Base-by-base conservation (phyloP, 352 stramenopile species). In the Phytophthora megakarya region DNA sequence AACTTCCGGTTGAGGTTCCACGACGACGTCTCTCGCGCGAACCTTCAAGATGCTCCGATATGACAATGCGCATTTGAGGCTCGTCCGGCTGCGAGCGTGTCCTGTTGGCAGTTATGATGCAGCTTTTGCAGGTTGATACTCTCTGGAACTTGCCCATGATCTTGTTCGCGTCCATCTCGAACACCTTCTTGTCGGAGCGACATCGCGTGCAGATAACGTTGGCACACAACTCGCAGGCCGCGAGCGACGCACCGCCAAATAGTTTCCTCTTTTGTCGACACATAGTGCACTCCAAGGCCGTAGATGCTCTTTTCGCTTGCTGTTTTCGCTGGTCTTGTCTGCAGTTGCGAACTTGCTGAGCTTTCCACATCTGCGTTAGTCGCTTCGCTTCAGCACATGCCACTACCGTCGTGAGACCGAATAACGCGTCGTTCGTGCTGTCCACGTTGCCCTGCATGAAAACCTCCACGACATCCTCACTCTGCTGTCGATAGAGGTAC, bases 401-500 rank as follows among this genome's bases (percentile, higher is more conserved):
- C 23, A 84, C 56, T 10, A 79, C 48, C 15, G 62, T 61, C n/a
- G 70, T 45, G 10, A 81, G 54, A 35, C 58, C 50, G 44, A 87
- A 72, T 22, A 83, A 30, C 35, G 62, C 59, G 49, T 84, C 73
- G 10, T 43, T 57, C 21, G 59, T 62, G 40, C 75, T 65, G 8
- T 75, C 52, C 26, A 78, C 19, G 13, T 68, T 71, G 15, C 72
- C 77, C 25, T 72, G 61, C 71, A 83, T 75, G 50, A 84, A 88
- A 21, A 88, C 73, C 21, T 85, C 70, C 18, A 88, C 61, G 18
- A 80, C 30, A 5, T 73, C 73, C 8, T 81, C 68, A n/a, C 52
- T 68, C 54, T 78, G 73, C 49, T 88, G 78, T 11, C 71, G 75
- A 39, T 81, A 73, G 18, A 88, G 48, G 37, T 81, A 81, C 9